Evolutionary conservation across 768 basidiomycete species (phyloP), one percentile per base, ranked within the genome.

Genomic region (Phlebiopsis flavidoalba): DNA sequence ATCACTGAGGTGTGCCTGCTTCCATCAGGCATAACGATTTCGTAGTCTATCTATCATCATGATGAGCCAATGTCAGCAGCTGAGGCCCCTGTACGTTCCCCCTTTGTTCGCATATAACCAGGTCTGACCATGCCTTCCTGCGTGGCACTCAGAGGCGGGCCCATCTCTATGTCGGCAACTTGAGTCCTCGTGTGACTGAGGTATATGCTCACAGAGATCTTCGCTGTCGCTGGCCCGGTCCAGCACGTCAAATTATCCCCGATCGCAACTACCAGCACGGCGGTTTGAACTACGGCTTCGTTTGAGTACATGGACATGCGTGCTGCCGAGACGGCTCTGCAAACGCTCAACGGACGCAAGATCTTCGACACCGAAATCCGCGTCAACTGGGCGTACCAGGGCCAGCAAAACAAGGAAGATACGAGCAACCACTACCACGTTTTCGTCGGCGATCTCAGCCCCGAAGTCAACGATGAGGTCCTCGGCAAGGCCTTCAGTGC

Each of bases 361-460:
- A 98, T 99, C 70, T 99, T 98, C 69, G 97, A 99, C 77, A 97
- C 97, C 43, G 97, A 99, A 78, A 95, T 99, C 68, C 88, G 94
- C 66, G 95, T 98, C 79, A 99, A 99, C 74, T 99, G 97, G 97
- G 97, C 97, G 37, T 98, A 98, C 75, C 96, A 98, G 75, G 95
- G 95, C 68, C 87, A 90, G 71, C 92, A 95, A 83, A 95, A 93
- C 78, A 98, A 98, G 80, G 97, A 99, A 77, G 97, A 99, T 75
- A 96, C 97, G 48, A 93, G 94, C 52, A 88, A 88, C 66, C 97
- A 99, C 76, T 98, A 86, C 76, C 97, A 99, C 73, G 95, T 99
- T 69, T 99, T 99, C 75, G 96, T 98, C 64, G 97, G 97, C n/a
- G 97, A 99, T 79, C 91, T 99, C 69, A 94, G 91, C 67, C 96